Base-by-base conservation (phyloP, 495 filamentous ascomycete genomes). In the Talaromyces stipitatus region DNA sequence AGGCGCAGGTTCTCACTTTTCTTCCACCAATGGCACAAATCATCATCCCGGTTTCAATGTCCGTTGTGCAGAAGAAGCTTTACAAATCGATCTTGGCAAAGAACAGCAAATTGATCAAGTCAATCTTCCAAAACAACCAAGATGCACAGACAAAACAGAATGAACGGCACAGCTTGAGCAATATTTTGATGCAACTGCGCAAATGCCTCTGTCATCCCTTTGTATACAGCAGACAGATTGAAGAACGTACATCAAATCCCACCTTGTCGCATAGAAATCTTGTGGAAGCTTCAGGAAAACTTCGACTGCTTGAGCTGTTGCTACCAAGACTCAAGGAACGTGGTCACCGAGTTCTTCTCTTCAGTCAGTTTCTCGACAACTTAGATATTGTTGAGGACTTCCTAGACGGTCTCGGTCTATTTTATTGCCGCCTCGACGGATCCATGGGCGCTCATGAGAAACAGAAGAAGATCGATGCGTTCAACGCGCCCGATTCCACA, bases 131-230 rank as follows among this genome's bases (percentile, higher is more conserved):
- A 1, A 78, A 76, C 26, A 72, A 76, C n/a, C 77, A 82, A 58
- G 71, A 69, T 23, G 59, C 66, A 28, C 50, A 64, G 2, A 53
- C 88, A 26, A 87, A 86, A 59, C 72, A 81, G 16, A 72, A 71
- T 2, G 94, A 98, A 55, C 78, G 84, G 1, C 84, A 86, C 20
- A 92, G 83, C 55, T 66, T 99, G 51, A 94, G 83, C 72, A 99
- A 97, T 61, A 96, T 97, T 30, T 74, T 99, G 24, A 90, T 96
- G 82, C 92, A 97, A 67, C 81, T 99, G 11, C 86, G 94, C 2
- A 97, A 97, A 66, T 95, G 90, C 60, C 79, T 99, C 6, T 92
- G 91, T 59, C 94, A 99, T 69, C 95, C 94, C 1, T 99, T 96
- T 64, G 82, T 97, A 26, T 99, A 96, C 74, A 97, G 82, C 69